Base-by-base conservation (phyloP, 2,329 filamentous ascomycete species). In the Penicillium italicum region DNA sequence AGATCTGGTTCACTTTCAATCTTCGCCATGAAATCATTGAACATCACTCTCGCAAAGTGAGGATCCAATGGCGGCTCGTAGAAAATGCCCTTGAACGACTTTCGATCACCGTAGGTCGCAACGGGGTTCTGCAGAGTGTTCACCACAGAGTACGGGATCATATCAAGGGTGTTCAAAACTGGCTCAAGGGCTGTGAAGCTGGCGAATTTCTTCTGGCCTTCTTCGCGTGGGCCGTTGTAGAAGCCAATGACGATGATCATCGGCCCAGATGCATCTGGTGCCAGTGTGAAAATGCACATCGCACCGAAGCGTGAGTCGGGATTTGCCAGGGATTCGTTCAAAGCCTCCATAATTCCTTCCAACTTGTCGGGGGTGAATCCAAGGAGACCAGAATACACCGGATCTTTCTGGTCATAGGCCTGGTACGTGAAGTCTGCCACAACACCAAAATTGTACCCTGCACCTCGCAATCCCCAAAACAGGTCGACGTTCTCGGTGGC, bases 261-360 rank as follows among this genome's bases (percentile, higher is more conserved):
- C 0, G 74, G 72, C 10, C 65, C 60, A 3, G 66, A 65, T 1
- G 65, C 64, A 20, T 63, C 67, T 0, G 69, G 69, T 0, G 72
- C 73, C 14, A 67, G 64, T 0, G 68, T 55, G 11, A 68, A 59
- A 38, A 72, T 55, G 28, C 62, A 66, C 40, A 74, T 65, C 2
- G 68, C 68, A 1, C 62, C 66, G 2, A 82, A 84, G 55, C 84
- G 80, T 9, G 80, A 78, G 14, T 86, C 81, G 0, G 83, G 84
- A 1, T 82, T 80, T 3, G 80, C 82, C 1, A 84, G 76, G 0
- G 80, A 81, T 1, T 78, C 78, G 4, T 69, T 69, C 8, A 69
- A 37, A 9, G 56, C 48, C 22, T 62, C 58, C 14, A 71, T 50
- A 2, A 71, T 55, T 0, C 11, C 7, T 28, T 69, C 64, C 16